Evolutionary conservation across 2,329 filamentous ascomycete species (phyloP).

Genomic region (Trichoderma pleuroti): DNA sequence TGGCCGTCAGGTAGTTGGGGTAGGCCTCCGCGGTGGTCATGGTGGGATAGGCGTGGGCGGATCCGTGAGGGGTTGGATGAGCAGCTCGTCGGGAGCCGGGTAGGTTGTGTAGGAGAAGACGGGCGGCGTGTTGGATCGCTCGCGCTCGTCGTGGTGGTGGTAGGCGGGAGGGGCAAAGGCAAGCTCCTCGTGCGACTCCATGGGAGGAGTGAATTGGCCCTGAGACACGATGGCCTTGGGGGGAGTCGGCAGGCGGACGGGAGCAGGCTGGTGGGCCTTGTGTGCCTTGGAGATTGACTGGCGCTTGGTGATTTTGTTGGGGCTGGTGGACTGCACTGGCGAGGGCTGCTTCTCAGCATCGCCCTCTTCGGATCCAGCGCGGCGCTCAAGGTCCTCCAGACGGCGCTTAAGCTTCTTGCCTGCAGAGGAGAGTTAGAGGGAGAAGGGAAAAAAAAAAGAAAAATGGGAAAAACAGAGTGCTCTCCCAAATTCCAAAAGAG

Average conservation of each 20-base stretch:
- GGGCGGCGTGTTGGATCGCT: slow-evolving; percentile 68
- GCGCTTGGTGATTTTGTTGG: slow-evolving; percentile 45
- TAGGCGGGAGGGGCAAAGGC: slow-evolving; percentile 51
- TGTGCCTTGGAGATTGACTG: slow-evolving; percentile 30
- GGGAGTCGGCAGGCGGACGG: slow-evolving; percentile 23
- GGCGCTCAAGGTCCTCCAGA: slow-evolving; percentile 78
- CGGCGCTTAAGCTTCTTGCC: slow-evolving; percentile 92
- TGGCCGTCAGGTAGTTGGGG: slow-evolving; percentile 51
- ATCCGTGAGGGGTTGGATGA: slow-evolving; percentile 58
- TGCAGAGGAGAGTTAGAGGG: slow-evolving; percentile 34
- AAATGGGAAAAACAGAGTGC: neutral
- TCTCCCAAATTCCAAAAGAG: neutral
- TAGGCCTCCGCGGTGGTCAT: slow-evolving; percentile 52
- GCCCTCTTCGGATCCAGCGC: slow-evolving; percentile 59
- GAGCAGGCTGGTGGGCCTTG: slow-evolving; percentile 26
- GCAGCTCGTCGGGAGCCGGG: slow-evolving; percentile 61
- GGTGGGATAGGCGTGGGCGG: slow-evolving; percentile 49
- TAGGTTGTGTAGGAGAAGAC: slow-evolving; percentile 66
- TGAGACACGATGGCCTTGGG: slow-evolving; percentile 42
- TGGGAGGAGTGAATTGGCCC: slow-evolving; percentile 59
- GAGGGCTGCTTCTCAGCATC: slow-evolving; percentile 38
- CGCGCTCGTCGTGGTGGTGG: slow-evolving; percentile 51
- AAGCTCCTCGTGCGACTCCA: slow-evolving; percentile 60
- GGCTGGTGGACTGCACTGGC: slow-evolving; percentile 30
- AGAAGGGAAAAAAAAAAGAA: neutral